Conservation (phyloP, 768 basidiomycete species). For the Lactarius indigo region DNA sequence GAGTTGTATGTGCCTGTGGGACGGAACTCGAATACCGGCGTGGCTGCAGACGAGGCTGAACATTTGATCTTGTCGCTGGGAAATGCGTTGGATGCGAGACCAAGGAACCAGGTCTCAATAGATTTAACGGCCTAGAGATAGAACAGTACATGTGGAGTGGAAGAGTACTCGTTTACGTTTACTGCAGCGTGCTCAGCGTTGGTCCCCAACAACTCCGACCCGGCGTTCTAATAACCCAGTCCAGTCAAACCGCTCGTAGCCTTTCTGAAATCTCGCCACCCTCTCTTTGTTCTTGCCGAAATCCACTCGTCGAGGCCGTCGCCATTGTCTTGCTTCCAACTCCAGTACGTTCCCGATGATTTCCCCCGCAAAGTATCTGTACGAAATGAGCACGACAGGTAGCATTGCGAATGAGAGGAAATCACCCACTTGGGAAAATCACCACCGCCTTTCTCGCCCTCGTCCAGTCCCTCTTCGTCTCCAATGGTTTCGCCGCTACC, state of each 20-base stretch:
- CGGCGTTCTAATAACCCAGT: constrained; percentile 62
- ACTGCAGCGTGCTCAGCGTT: not conserved
- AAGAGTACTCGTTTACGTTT: not conserved
- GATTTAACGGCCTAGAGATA: not conserved
- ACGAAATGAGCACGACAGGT: not conserved
- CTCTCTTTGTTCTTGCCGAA: constrained; percentile 65
- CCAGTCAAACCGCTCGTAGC: constrained; percentile 80
- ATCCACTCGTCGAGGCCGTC: constrained; percentile 74
- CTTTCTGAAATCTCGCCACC: constrained; percentile 62
- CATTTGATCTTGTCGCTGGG: not conserved
- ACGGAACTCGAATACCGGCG: constrained; percentile 1
- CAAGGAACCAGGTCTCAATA: not conserved
- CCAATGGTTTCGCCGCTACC: constrained; percentile 69
- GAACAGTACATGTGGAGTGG: not conserved
- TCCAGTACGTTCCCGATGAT: constrained; percentile 92
- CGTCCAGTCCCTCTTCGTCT: constrained; percentile 65
- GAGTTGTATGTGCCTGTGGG: not conserved
- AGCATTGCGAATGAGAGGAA: not conserved
- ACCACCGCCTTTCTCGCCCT: constrained; percentile 87
- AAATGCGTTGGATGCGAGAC: not conserved
- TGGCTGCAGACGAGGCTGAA: not conserved
- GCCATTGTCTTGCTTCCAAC: constrained; percentile 82
- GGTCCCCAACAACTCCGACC: not conserved
- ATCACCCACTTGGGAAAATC: constrained; percentile 77
- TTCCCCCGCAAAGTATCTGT: constrained; percentile 90